Base-by-base conservation (phyloP, 2,329 filamentous ascomycete species). In the Diplodia sapinea region DNA sequence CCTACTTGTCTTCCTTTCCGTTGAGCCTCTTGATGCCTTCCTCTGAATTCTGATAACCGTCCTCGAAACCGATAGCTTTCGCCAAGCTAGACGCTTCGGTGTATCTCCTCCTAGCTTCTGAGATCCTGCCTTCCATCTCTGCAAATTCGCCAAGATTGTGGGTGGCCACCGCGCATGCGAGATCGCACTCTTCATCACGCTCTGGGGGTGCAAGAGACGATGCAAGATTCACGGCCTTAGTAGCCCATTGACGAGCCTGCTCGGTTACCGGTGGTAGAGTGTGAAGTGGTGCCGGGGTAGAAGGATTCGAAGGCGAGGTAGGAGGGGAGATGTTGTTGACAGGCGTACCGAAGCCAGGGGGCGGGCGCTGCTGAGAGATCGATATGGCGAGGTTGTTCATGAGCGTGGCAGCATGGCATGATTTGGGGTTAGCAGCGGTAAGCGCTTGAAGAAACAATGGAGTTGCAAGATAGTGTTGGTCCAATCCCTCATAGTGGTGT, bases 371-470 rank as follows among this genome's bases (percentile, higher is more conserved):
- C 77, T 92, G 91, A 2, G 89, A 89, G 69, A 94, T 87, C 55
- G 88, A 89, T 43, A 87, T 88, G 8, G 91, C 87, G 68, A 94
- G 84, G 77, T 94, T 94, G 81, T 93, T 94, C 91, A 94, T 96
- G 75, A 97, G 83, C 15, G 94, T 85, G 33, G 92, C 90, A 62
- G 90, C 88, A 76, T 96, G 93, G 76, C 94, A 97, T 36, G 83
- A 86, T 29, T 82, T 83, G 1, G 80, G 80, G 3, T 87, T 84
- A 76, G 87, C 89, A 55, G 95, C 80, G 20, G 89, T 85, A 40
- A 97, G 83, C 6, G 94, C 92, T 74, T 96, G 93, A 73, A 97
- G 87, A 77, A 94, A 96, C 36, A 97, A 84, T 3, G 94, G 93
- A 26, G 94, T 86, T 6, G 94, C 91, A 1, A 97, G 88, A 72